Conservation (phyloP, 2,329 filamentous ascomycete species). For the Leptographium radiaticola region DNA sequence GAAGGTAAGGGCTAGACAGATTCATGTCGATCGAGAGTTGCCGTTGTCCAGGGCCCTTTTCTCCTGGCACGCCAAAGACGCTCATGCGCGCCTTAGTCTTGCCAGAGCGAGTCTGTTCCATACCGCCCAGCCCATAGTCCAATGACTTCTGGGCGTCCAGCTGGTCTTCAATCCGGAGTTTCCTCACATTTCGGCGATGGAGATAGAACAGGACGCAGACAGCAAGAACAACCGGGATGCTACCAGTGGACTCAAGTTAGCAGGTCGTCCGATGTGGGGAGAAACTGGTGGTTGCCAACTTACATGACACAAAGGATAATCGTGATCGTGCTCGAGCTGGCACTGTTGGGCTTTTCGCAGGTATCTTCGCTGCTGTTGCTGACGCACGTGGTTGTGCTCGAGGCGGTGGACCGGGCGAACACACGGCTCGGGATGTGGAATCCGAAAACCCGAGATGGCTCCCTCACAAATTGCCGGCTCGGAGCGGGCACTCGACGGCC, state of each 20-base stretch:
- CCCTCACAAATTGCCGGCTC: not conserved
- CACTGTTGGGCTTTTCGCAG: slow-evolving; percentile 47
- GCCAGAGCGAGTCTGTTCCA: slow-evolving; percentile 23
- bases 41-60: slow-evolving; percentile 37
- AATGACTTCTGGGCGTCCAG: slow-evolving; percentile 81
- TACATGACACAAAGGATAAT: slow-evolving; percentile 61
- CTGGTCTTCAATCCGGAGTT: slow-evolving; percentile 61
- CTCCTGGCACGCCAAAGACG: slow-evolving; percentile 29
- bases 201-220: slow-evolving; percentile 58
- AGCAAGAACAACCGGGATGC: slow-evolving; percentile 61
- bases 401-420: slow-evolving; percentile 9
- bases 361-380: slow-evolving; percentile 21
- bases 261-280: too few relatives aligned
- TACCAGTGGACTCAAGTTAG: slow-evolving; percentile 22
- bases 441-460: slow-evolving; percentile 11
- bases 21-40: slow-evolving; percentile 63
- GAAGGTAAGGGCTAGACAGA: slow-evolving; percentile 75
- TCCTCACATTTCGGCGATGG: slow-evolving; percentile 64
- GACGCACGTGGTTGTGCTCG: slow-evolving; percentile 8
- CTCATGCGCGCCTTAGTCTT: slow-evolving; percentile 31
- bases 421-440: slow-evolving; percentile 11
- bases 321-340: slow-evolving; percentile 45
- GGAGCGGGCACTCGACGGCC: slow-evolving; percentile 15
- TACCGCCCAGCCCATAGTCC: slow-evolving; percentile 67
- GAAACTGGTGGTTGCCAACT: slow-evolving; percentile 22